Conservation (phyloP, 345 rosid genomes). For the Isatis tinctoria region DNA sequence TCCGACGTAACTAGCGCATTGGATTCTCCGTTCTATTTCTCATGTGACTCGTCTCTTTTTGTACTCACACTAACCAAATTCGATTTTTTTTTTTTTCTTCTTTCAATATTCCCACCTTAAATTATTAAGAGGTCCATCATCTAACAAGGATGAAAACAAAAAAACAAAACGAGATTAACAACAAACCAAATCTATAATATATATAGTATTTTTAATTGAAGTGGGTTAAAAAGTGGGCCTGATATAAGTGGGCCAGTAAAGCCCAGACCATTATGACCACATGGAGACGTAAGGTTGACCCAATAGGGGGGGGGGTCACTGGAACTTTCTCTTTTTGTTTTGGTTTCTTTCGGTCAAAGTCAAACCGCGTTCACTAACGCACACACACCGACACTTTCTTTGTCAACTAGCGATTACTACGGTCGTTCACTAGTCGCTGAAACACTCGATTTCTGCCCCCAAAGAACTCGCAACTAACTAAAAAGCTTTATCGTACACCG, state of each 20-base stretch:
- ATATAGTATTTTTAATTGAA: not conserved
- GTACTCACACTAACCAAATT: constrained; percentile 10
- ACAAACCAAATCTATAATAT: not conserved
- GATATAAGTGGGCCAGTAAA: constrained; percentile 8
- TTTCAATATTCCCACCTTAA: not conserved
- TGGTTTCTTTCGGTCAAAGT: constrained; percentile 16
- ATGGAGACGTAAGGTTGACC: constrained; percentile 28
- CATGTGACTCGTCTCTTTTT: constrained; percentile 28
- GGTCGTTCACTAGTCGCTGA: constrained; percentile 12
- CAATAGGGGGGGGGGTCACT: not conserved
- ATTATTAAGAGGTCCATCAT: not conserved
- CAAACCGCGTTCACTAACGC: constrained; percentile 29
- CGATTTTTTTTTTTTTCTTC: not conserved
- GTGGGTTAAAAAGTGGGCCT: constrained; percentile 11
- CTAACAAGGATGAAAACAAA: not conserved
- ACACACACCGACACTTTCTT: constrained; percentile 25
- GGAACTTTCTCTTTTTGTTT: not conserved
- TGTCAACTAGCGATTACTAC: constrained; percentile 16
- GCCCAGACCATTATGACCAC: constrained; percentile 27
- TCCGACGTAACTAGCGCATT: constrained; percentile 27
- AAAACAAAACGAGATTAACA: constrained; percentile 3
- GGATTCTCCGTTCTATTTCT: constrained; percentile 28
- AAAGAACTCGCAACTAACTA: not conserved
- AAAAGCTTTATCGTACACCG: not conserved
- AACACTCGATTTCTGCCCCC: constrained; percentile 9